These are phyloP conservation scores for Blastobotrys attinorum DNA, from an alignment of 805 yeast species.

Conservation along the genomic window DNA sequence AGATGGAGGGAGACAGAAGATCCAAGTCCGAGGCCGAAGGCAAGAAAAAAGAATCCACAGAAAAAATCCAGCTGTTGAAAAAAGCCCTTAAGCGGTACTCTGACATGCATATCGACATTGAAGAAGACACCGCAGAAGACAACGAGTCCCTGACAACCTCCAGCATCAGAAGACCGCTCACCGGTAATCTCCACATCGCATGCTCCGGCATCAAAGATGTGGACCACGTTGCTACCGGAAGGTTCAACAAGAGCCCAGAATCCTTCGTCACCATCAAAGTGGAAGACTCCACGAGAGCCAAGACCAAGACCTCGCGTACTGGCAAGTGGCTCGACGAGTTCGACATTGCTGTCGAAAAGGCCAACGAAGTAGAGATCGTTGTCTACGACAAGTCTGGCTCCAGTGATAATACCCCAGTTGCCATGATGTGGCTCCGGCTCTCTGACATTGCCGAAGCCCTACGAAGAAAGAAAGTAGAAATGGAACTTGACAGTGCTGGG, in stretches of 20 bases:
- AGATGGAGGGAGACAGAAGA: conserved; percentile 83
- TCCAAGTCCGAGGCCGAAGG: conserved; percentile 83
- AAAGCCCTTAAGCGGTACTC: conserved; percentile 82
- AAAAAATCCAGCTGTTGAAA: conserved; percentile 74
- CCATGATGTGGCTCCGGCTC: conserved; percentile 81
- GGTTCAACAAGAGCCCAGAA: conserved; percentile 73
- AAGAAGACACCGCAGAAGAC: conserved; percentile 35
- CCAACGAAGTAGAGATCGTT: conserved; percentile 83
- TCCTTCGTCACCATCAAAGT: conserved; percentile 69
- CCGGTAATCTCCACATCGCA: conserved; percentile 72
- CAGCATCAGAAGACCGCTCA: conserved; percentile 67
- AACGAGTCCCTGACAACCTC: conserved; percentile 61
- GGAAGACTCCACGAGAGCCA: conserved; percentile 79
- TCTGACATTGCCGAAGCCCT: conserved; percentile 92
- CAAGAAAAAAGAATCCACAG: conserved; percentile 75
- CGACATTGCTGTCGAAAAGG: conserved; percentile 73
- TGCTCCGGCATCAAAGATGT: conserved; percentile 77
- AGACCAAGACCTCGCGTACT: conserved; percentile 63
- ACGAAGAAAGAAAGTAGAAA: conserved; percentile 79
- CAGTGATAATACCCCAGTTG: conserved; percentile 61
- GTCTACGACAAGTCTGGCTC: conserved; percentile 73
- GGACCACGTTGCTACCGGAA: conserved; percentile 83
- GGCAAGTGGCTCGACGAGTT: conserved; percentile 84
- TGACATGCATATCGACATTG: conserved; percentile 68
- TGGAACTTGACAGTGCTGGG: conserved; percentile 61